Base-by-base conservation (phyloP, 768 basidiomycete species). In the Suillus weaverae region DNA sequence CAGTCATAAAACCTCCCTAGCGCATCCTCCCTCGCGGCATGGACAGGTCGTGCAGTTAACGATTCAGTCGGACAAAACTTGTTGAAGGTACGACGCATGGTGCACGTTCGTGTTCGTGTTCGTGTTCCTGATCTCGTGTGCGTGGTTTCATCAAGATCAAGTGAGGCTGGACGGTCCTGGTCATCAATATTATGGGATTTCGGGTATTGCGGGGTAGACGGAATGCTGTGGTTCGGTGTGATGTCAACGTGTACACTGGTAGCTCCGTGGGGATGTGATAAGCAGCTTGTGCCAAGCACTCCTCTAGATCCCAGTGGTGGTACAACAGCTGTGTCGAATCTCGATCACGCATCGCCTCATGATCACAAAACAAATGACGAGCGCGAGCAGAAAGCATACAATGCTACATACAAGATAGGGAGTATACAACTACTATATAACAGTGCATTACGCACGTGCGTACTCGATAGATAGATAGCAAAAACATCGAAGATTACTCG, bases 1-100 rank as follows among this genome's bases (percentile, higher is more conserved):
- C 63, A 22, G 33, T 62, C 66, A 50, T 68, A 76, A 46, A 65
- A 68, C 65, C 68, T 69, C 30, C 66, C 46, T 39, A 76, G 38
- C 33, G 64, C 51, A 1, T 66, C 64, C 53, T 60, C 68, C 64
- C 70, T 70, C 55, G 64, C 67, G 41, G 69, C 65, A 44, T 68
- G 64, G 61, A 77, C 68, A 36, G 30, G 9, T 20, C 62, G 36
- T 8, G 62, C 32, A 20, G 53, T 56, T 1, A 62, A 4, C n/a
- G 62, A 59, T n/a, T 62, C 51, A 4, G 51, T 59, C 14, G 62
- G 62, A 59, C 62, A 39, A 33, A 54, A 33, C 5, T n/a, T 54
- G 53, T 54, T 30, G 18, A 36, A 60, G 18, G 62, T 62, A 38
- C 38, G 50, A 51, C 39, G 53, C 33, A 39, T 46, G 22, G 61